Conservation (phyloP, 768 basidiomycete species). For the Amanita inopinata region DNA sequence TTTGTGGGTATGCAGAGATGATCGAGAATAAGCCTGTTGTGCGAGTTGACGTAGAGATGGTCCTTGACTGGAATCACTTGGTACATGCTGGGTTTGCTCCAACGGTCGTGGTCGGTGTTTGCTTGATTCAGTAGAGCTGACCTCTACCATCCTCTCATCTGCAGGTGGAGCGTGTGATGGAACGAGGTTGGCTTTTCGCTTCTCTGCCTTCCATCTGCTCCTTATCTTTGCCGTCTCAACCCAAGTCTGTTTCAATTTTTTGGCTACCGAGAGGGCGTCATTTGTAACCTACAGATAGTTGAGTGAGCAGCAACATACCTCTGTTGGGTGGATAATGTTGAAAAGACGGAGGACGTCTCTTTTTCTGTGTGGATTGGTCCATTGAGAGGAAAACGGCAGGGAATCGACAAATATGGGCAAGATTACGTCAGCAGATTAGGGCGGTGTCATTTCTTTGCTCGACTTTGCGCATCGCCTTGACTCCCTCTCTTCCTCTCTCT, state of each 20-base stretch:
- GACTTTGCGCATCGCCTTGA: conserved; percentile 13
- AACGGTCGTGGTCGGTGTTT: background rate
- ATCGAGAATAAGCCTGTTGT: conserved; percentile 50
- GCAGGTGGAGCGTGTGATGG: conserved; percentile 4
- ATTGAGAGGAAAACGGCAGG: conserved; percentile 1
- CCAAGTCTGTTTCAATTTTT: conserved; percentile 74
- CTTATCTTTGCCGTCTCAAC: conserved; percentile 69
- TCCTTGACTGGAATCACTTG: conserved; percentile 13
- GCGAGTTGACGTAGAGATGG: conserved; percentile 49
- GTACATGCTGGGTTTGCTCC: conserved; percentile 12
- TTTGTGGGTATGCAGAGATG: conserved; percentile 50
- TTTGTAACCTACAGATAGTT: background rate
- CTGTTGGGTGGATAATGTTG: conserved; percentile 51
- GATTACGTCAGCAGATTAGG: conserved; percentile 18
- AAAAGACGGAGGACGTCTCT: conserved; percentile 62
- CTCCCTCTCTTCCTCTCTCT: conserved; percentile 21
- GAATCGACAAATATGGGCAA: conserved; percentile 1
- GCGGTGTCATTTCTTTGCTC: too few relatives aligned
- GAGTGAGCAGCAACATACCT: conserved; percentile 32
- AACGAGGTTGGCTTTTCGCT: conserved; percentile 33
- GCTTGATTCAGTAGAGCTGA: background rate
- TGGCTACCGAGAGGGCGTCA: conserved; percentile 37
- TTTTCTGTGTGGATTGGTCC: conserved; percentile 20
- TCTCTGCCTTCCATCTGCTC: conserved; percentile 68
- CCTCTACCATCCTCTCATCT: conserved; percentile 10